Evolutionary conservation across 257 asterid genomes (phyloP).

Genomic region (Salvia hispanica): DNA sequence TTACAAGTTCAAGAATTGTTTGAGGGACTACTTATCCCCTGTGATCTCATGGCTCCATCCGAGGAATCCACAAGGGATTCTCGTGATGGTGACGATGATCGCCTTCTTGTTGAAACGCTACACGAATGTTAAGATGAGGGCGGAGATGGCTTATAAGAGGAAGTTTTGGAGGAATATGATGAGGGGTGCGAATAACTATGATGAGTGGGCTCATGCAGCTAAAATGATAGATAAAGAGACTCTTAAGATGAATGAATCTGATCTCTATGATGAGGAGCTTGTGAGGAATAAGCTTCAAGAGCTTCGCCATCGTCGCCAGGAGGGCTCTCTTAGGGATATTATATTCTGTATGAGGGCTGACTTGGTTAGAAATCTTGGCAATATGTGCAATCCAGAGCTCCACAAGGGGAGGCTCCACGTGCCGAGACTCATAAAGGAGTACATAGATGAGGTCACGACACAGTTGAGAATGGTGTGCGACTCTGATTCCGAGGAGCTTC

Average conservation of each 20-base stretch:
- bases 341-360: conserved; percentile 93
- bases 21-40: conserved; percentile 53
- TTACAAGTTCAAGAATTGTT: conserved; percentile 40
- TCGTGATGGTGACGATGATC: conserved; percentile 64
- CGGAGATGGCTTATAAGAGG: conserved; percentile 89
- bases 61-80: conserved; percentile 88
- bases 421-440: conserved; percentile 86
- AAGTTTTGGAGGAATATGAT: conserved; percentile 96
- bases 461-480: conserved; percentile 92
- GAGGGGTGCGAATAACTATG: conserved; percentile 86
- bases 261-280: conserved; percentile 87
- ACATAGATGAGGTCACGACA: conserved; percentile 86
- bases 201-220: conserved; percentile 99
- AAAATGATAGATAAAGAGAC: conserved; percentile 86
- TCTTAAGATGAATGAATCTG: conserved; percentile 64
- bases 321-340: conserved; percentile 88
- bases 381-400: conserved; percentile 95
- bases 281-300: conserved; percentile 82
- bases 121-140: conserved; percentile 74
- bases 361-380: conserved; percentile 80
- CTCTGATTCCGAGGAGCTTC: conserved; percentile 83
- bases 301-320: conserved; percentile 81
- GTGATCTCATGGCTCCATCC: conserved; percentile 83
- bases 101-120: conserved; percentile 79
- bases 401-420: conserved; percentile 89